These are phyloP conservation scores for Spizellomyces punctatus DNA, from an alignment of 192 early-diverging fungal species.

Conservation along the genomic window DNA sequence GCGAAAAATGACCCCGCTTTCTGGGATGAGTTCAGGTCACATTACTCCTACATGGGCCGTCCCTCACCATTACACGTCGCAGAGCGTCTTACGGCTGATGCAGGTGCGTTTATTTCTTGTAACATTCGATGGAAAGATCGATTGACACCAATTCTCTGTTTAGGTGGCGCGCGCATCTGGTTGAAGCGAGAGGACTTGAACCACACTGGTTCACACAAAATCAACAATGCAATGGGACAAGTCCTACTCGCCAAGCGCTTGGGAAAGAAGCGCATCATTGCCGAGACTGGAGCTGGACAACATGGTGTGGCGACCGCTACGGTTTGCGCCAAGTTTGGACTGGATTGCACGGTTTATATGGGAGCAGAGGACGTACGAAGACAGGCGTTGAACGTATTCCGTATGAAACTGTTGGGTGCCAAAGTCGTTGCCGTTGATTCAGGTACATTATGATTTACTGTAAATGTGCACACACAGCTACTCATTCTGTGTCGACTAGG, in stretches of 20 bases:
- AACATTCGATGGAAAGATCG: too few species aligned
- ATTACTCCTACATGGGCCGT: constrained; percentile 91
- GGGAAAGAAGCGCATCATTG: constrained; percentile 96
- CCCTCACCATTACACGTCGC: constrained; percentile 89
- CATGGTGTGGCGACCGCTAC: constrained; percentile 98
- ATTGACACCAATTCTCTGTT: neutral
- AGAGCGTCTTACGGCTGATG: constrained; percentile 76
- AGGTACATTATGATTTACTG: constrained; percentile 3
- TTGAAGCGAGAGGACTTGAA: constrained; percentile 98
- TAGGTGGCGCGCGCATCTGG: constrained; percentile 90
- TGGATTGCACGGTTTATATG: constrained; percentile 98
- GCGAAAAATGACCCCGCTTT: constrained; percentile 89
- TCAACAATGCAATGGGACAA: constrained; percentile 98
- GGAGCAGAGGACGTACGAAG: constrained; percentile 93
- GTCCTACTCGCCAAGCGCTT: constrained; percentile 90
- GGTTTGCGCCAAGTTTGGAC: constrained; percentile 96
- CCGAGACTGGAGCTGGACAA: constrained; percentile 98
- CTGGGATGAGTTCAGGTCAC: constrained; percentile 87
- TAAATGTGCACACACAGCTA: constrained; percentile 2
- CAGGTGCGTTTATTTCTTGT: constrained; percentile 11
- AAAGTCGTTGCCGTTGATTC: constrained; percentile 80
- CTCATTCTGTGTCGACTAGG: constrained; percentile 46
- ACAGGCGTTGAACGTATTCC: constrained; percentile 94
- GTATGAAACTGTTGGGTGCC: constrained; percentile 92
- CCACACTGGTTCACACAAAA: constrained; percentile 99